phyloP scores from a whole-genome alignment of 768 basidiomycete species.

The Tulasnella sp. region DNA sequence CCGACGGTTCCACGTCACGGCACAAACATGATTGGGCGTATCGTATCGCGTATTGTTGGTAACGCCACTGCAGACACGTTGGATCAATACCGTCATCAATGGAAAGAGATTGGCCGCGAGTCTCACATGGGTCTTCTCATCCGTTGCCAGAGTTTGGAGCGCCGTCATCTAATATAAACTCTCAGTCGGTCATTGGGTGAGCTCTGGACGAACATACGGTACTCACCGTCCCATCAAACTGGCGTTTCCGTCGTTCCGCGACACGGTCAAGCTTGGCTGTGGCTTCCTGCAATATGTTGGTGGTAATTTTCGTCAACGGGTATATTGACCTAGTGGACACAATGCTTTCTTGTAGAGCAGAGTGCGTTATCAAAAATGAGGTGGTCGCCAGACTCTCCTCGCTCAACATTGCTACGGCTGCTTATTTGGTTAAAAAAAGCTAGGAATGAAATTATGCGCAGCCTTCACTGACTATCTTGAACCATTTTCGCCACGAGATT shows the following conservation, averaged over 20 bases:
- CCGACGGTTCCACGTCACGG: constrained; percentile 44
- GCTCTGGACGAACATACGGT: no score
- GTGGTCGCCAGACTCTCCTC: constrained; percentile 58
- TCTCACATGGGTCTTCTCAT: constrained; percentile 61
- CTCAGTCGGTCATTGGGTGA: no score
- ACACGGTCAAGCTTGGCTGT: neutral
- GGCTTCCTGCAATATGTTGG: neutral
- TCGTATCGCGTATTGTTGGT: constrained; percentile 56
- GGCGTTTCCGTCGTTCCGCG: no score
- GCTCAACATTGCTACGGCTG: constrained; percentile 41
- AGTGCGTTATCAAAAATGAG: constrained; percentile 30
- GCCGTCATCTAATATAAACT: constrained; percentile 37
- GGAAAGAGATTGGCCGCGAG: constrained; percentile 3
- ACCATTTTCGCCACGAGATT: constrained; percentile 53
- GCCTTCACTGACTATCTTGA: constrained; percentile 32
- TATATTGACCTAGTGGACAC: constrained; percentile 33
- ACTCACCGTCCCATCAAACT: no score
- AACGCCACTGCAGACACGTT: constrained; percentile 55
- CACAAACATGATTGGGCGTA: constrained; percentile 53
- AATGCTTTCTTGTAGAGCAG: neutral
- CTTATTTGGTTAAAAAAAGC: neutral
- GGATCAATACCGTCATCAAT: constrained; percentile 14
- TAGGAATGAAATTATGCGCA: neutral
- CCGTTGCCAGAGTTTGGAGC: constrained; percentile 48
- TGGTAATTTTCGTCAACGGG: neutral